Percentiles rank a stretch among this genome's conserved stretches.
Evolutionary conservation across 768 basidiomycete genomes (phyloP).

Genomic region (Cystobasidiopsis lactophilus): DNA sequence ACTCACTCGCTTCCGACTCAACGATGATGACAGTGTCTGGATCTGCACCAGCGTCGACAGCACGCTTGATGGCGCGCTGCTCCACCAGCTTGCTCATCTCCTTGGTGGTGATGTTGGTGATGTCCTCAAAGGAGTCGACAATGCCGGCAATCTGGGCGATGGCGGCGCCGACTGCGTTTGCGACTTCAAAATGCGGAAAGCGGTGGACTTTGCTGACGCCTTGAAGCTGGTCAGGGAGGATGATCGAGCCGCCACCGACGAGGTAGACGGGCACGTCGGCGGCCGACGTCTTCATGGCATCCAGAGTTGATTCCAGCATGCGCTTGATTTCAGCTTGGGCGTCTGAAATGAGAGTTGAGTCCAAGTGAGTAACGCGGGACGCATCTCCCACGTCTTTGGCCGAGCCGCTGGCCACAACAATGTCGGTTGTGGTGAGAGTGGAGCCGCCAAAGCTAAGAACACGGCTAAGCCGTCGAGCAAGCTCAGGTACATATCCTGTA

Average conservation of each 20-base stretch:
- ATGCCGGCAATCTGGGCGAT: constrained; percentile 26
- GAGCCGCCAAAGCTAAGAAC: constrained; percentile 37
- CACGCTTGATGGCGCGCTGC: constrained; percentile 29
- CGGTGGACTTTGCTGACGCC: constrained; percentile 36
- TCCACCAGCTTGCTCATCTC: constrained; percentile 26
- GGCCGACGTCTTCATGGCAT: constrained; percentile 42
- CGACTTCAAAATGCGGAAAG: constrained; percentile 30
- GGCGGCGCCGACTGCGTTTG: constrained; percentile 27
- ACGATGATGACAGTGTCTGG: constrained; percentile 31
- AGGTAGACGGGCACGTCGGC: constrained; percentile 38
- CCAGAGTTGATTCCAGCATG: constrained; percentile 33
- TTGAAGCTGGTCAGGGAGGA: constrained; percentile 33
- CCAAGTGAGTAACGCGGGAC: neutral
- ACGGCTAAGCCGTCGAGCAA: no score
- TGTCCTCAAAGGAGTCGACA: constrained; percentile 27
- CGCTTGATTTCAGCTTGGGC: constrained; percentile 29
- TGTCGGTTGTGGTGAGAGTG: constrained; percentile 40
- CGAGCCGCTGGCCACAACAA: constrained; percentile 30
- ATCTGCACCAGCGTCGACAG: constrained; percentile 32
- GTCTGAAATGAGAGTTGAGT: constrained; percentile 18
- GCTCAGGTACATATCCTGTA: no score
- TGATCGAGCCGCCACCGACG: constrained; percentile 44
- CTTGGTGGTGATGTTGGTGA: constrained; percentile 20
- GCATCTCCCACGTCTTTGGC: constrained; percentile 21
- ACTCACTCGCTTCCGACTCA: constrained; percentile 35